These are phyloP conservation scores for Wickerhamomyces silvicola DNA, from an alignment of 805 yeast species.

Conservation along the genomic window DNA sequence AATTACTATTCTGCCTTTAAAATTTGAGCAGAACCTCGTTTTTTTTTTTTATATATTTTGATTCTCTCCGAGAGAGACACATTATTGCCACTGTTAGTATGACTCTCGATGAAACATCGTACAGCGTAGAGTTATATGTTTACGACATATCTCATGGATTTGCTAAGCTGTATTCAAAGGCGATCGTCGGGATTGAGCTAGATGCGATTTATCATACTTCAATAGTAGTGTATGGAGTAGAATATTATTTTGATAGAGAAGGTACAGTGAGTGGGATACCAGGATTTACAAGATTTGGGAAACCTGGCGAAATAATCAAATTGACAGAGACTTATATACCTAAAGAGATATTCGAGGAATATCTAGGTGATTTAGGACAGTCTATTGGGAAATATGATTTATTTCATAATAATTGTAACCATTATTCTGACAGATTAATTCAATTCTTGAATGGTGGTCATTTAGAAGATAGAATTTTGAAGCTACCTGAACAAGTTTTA, in stretches of 20 bases:
- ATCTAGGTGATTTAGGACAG: slow-evolving; percentile 43
- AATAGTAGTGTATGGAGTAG: slow-evolving; percentile 46
- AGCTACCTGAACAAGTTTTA: slow-evolving; percentile 47
- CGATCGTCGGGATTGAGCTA: slow-evolving; percentile 43
- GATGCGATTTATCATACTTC: slow-evolving; percentile 69
- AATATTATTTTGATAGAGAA: slow-evolving; percentile 56
- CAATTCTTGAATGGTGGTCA: slow-evolving; percentile 52
- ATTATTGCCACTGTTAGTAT: too few species aligned
- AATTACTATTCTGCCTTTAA: too few species aligned
- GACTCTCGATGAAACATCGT: too few species aligned
- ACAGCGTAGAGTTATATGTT: too few species aligned
- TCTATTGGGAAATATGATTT: slow-evolving; percentile 44
- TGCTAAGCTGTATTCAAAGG: slow-evolving; percentile 44
- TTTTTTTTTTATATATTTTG: too few species aligned
- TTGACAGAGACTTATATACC: slow-evolving; percentile 49
- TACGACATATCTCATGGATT: slow-evolving; percentile 60
- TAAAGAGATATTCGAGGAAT: slow-evolving; percentile 47
- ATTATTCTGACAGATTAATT: slow-evolving; percentile 51
- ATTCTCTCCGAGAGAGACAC: too few species aligned
- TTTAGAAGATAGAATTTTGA: slow-evolving; percentile 46
- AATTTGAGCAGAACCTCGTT: too few species aligned
- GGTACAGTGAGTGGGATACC: slow-evolving; percentile 38
- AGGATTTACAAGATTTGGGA: slow-evolving; percentile 54
- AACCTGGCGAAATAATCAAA: slow-evolving; percentile 45
- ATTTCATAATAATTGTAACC: slow-evolving; percentile 62